These are phyloP conservation scores for Vanrija sp. DNA, from an alignment of 1,284 basidiomycete species.

Conservation along the genomic window DNA sequence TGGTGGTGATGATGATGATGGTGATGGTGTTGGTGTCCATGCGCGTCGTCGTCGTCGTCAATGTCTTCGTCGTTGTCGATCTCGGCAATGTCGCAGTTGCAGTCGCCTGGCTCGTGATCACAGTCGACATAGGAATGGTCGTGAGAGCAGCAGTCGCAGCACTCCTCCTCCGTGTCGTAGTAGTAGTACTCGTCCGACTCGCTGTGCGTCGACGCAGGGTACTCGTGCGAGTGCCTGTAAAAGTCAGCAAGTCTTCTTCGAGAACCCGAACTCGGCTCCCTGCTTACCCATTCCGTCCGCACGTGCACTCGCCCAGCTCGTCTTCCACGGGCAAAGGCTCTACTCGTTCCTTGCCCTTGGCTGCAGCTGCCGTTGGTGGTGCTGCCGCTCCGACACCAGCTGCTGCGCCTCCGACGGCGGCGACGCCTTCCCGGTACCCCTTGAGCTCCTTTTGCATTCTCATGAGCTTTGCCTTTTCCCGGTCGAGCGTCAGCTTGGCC, in stretches of 20 bases:
- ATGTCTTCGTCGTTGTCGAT: constrained; percentile 11
- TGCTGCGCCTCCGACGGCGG: constrained; percentile 9
- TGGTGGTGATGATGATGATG: constrained; percentile 16
- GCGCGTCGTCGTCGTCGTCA: constrained; percentile 12
- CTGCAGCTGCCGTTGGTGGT: not conserved
- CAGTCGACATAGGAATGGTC: constrained; percentile 19
- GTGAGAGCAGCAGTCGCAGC: constrained; percentile 29
- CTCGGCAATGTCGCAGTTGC: constrained; percentile 14
- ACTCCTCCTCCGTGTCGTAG: constrained; percentile 29
- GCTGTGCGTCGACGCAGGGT: constrained; percentile 24
- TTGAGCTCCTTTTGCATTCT: constrained; percentile 48
- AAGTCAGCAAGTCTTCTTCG: constrained; percentile 2
- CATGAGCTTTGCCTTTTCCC: constrained; percentile 47
- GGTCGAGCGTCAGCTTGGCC: constrained; percentile 45
- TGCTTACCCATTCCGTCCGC: constrained; percentile 32
- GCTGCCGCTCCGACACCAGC: not conserved
- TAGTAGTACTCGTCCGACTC: constrained; percentile 34
- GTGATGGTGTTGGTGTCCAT: constrained; percentile 16
- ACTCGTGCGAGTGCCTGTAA: constrained; percentile 18
- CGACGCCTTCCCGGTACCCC: constrained; percentile 38
- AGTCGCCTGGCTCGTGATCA: constrained; percentile 17
- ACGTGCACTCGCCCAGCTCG: constrained; percentile 37
- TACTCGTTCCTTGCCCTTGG: constrained; percentile 26
- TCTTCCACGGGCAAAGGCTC: constrained; percentile 16
- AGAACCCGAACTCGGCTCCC: not conserved